Evolutionary conservation across 2,329 filamentous ascomycete genomes (phyloP).

Genomic region (Karstenula rhodostoma): DNA sequence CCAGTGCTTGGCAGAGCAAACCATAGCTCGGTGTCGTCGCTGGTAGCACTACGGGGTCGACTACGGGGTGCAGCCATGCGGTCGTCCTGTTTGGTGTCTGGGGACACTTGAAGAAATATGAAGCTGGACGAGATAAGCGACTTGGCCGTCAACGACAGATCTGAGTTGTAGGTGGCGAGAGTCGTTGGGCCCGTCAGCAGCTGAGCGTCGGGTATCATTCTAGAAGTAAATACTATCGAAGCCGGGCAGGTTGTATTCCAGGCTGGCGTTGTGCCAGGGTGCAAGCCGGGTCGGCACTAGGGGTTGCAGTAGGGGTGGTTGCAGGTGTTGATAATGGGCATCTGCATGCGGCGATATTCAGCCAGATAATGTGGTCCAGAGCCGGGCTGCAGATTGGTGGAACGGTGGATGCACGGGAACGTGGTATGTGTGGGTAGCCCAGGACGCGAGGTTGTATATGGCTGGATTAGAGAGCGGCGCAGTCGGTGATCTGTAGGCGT

Average conservation of each 20-base stretch:
- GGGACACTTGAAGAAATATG: slow-evolving; percentile 27
- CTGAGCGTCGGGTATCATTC: slow-evolving; percentile 41
- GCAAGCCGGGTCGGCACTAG: slow-evolving; percentile 30
- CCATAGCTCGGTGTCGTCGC: slow-evolving; percentile 40
- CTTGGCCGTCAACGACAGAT: slow-evolving; percentile 31
- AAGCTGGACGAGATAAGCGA: slow-evolving; percentile 29
- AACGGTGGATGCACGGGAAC: slow-evolving; percentile 27
- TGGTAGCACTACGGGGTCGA: slow-evolving; percentile 24
- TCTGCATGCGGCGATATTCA: slow-evolving; percentile 40
- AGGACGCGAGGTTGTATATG: slow-evolving; percentile 36
- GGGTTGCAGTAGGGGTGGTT: slow-evolving; percentile 30
- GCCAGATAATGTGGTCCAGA: slow-evolving; percentile 29
- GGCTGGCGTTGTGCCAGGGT: slow-evolving; percentile 36
- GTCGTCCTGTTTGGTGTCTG: slow-evolving; percentile 17
- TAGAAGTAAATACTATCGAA: slow-evolving; percentile 29
- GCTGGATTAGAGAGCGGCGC: slow-evolving; percentile 32
- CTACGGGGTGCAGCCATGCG: slow-evolving; percentile 33
- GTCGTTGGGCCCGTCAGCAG: slow-evolving; percentile 39
- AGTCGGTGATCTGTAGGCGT: slow-evolving; percentile 19
- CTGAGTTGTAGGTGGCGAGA: slow-evolving; percentile 32
- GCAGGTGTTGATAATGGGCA: slow-evolving; percentile 39
- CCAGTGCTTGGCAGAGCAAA: slow-evolving; percentile 35
- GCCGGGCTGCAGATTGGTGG: slow-evolving; percentile 27
- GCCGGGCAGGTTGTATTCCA: slow-evolving; percentile 32
- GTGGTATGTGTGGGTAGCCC: slow-evolving; percentile 33